Base-by-base conservation (phyloP, 495 filamentous ascomycete genomes). In the Collariella sp. region DNA sequence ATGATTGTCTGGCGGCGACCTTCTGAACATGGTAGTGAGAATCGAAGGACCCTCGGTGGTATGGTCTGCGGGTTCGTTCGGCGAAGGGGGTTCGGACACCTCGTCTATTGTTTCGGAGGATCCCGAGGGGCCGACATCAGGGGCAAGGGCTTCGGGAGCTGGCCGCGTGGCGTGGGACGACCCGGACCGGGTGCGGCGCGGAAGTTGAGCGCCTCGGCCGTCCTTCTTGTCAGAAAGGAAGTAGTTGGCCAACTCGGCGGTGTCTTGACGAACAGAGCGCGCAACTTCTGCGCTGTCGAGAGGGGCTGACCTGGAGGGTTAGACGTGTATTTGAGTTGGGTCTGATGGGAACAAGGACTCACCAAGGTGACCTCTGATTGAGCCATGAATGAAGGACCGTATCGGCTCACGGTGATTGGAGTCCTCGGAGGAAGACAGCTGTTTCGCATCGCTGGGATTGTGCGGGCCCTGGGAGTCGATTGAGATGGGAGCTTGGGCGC, bases 221-320 rank as follows among this genome's bases (percentile, higher is more conserved):
- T 72, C 67, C 36, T 73, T 63, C 50, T 79, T 76, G 61, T 84
- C 81, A 48, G 86, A 88, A 31, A 96, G 75, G n/a, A 86, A 86
- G 58, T 87, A 87, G 6, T 80, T 88, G 22, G 93, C 91, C 33
- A 98, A 79, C 66, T 95, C 88, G 31, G 89, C 89, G 2, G 93
- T 95, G 63, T 95, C 84, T 66, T 95, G 87, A 50, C 93, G 84
- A 12, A 98, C 86, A 53, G 81, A 86, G 40, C 82, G 78, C 20
- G 86, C 82, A 69, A 87, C 86, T 51, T 86, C 82, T 7, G 81
- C 78, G 57, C 77, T 81, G 61, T 94, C 87, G 72, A 76, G 56
- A 5, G 74, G 69, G 33, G 67, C 72, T 74, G 35, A 9, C 16
- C 26, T 23, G 10, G 29, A 0, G 16, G 15, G 16, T 50, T 19